These are phyloP conservation scores for Lactarius deliciosus DNA, from an alignment of 768 basidiomycete species.

Conservation along the genomic window DNA sequence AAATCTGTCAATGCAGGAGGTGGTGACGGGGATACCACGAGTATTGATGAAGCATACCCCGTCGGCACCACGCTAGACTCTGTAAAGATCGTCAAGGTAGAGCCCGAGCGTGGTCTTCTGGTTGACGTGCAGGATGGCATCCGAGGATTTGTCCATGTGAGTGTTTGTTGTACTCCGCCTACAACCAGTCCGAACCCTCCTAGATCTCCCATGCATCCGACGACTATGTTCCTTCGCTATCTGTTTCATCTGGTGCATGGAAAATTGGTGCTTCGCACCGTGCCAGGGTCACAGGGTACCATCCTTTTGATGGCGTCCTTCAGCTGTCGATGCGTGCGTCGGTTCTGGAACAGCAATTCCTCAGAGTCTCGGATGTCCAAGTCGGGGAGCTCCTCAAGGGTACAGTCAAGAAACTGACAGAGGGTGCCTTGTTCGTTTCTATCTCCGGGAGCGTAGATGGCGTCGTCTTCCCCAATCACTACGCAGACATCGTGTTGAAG, in stretches of 20 bases:
- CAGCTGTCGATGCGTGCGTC: constrained; percentile 85
- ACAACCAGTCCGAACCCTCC: constrained; percentile 22
- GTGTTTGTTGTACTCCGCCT: constrained; percentile 33
- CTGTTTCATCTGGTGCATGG: constrained; percentile 72
- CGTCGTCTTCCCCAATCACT: constrained; percentile 92
- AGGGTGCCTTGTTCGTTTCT: constrained; percentile 79
- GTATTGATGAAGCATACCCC: constrained; percentile 60
- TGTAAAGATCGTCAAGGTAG: constrained; percentile 72
- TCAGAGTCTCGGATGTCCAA: constrained; percentile 77
- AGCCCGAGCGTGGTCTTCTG: constrained; percentile 79
- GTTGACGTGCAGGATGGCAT: constrained; percentile 62
- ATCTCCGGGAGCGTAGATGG: constrained; percentile 88
- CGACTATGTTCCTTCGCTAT: constrained; percentile 81
- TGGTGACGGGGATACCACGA: constrained; percentile 28
- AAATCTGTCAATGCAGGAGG: constrained; percentile 37
- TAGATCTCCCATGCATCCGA: constrained; percentile 95
- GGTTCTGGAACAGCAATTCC: constrained; percentile 80
- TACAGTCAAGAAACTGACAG: constrained; percentile 81
- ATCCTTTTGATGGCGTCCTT: constrained; percentile 81
- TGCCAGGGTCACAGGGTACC: constrained; percentile 85
- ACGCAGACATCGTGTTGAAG: constrained; percentile 91
- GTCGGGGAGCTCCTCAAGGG: constrained; percentile 88
- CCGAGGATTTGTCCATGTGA: constrained; percentile 85
- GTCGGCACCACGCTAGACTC: constrained; percentile 70
- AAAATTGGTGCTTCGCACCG: constrained; percentile 74